Evolutionary conservation across 495 filamentous ascomycete genomes (phyloP), one percentile per base, ranked within the genome.

Genomic region (Penicillium samsonianum): DNA sequence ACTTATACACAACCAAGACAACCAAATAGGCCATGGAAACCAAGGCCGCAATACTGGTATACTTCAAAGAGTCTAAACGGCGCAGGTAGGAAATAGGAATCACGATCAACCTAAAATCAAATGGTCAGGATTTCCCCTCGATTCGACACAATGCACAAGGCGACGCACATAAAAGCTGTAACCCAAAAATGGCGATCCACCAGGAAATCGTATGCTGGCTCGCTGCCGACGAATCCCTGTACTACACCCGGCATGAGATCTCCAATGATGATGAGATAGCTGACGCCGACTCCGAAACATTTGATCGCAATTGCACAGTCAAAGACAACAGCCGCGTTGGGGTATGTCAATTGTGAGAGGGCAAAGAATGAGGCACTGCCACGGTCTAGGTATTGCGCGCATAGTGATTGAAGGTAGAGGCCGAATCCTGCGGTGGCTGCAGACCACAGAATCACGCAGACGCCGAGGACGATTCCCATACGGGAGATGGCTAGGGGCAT

Each of bases 231-330:
- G 68, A 92, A 88, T 1, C 91, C 92, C 66, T 82, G 75, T 1
- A 94, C 85, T 9, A 98, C 94, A 4, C 90, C 94, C 2, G 95
- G 94, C 94, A 98, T 98, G 61, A 98, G 78, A 67, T 98, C 94
- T 17, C 94, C 94, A 63, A 98, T 98, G 62, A 98, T 96, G 60
- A 98, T 98, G 63, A 98, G 83, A 72, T 98, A 98, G 68, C 91
- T 96, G 41, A 98, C 89, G 8, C 88, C 95, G 17, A 98, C 94
- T 54, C 88, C 94, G 73, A 98, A 98, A 69, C 94, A 98, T 67
- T 98, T 98, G 67, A 98, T 90, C 7, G 93, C 90, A 66, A 98
- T 98, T 0, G 94, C 94, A 4, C 87, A 88, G 75, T 98, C 94
- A 73, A 98, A 98, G 26, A 98, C 78, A 28, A 98, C 90, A 4